A percentile compares a stretch with the other conserved stretches of the same genome.
phyloP scores from a whole-genome alignment of 352 stramenopile genomes.

The Pythium monospermum region DNA sequence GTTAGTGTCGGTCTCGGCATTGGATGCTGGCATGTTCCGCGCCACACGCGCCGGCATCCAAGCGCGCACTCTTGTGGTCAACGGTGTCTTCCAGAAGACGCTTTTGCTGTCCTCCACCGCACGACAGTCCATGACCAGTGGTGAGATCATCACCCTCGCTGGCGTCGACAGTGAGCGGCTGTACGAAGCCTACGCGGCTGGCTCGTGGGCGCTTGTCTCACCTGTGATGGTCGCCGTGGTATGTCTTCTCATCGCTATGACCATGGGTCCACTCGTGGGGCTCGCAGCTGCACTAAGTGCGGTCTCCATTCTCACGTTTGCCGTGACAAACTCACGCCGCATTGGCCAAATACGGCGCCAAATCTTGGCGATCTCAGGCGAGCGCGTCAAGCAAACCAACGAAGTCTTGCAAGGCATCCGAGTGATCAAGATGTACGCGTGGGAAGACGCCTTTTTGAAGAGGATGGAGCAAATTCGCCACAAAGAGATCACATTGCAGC shows the following conservation, averaged over 20 bases:
- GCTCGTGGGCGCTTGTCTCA: conserved; percentile 25
- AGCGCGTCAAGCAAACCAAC: conserved; percentile 91
- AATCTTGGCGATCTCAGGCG: conserved; percentile 37
- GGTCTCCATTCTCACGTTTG: conserved; percentile 24
- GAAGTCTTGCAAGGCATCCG: conserved; percentile 90
- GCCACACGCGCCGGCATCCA: conserved; percentile 35
- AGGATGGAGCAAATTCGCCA: conserved; percentile 36
- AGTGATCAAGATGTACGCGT: conserved; percentile 89
- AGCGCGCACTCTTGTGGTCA: conserved; percentile 35
- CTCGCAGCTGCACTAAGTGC: conserved; percentile 25
- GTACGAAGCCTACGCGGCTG: conserved; percentile 33
- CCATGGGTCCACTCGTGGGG: conserved; percentile 10
- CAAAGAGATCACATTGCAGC: conserved; percentile 26
- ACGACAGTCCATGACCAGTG: conserved; percentile 34
- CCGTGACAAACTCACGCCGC: conserved; percentile 23
- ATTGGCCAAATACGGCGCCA: conserved; percentile 30
- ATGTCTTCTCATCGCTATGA: conserved; percentile 20
- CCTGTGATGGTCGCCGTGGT: conserved; percentile 10
- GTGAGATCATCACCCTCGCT: conserved; percentile 47
- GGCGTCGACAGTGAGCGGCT: conserved; percentile 43
- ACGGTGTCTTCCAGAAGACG: conserved; percentile 45
- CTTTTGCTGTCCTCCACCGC: conserved; percentile 38
- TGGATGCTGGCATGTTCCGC: conserved; percentile 45
- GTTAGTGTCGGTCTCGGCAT: conserved; percentile 21
- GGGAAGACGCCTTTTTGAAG: conserved; percentile 42